Conservation (phyloP, 2,329 filamentous ascomycete genomes). For the Pseudogymnoascus sp. region DNA sequence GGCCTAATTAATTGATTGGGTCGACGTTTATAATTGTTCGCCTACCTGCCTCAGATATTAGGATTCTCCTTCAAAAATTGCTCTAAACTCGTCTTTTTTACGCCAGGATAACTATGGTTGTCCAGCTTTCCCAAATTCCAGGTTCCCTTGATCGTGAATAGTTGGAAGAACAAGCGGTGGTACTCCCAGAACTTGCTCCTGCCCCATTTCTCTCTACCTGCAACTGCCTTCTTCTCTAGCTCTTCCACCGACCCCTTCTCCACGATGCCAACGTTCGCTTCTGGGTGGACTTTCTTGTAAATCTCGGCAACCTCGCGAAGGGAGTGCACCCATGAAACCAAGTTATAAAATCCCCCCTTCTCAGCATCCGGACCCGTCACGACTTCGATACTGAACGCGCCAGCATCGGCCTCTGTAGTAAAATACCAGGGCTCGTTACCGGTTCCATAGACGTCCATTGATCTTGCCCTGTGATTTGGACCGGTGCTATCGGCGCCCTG, state of each 20-base stretch:
- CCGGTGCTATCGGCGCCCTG: background rate
- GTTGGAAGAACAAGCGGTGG: constrained; percentile 4
- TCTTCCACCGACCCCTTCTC: background rate
- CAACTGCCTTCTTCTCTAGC: constrained; percentile 1
- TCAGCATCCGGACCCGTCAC: constrained; percentile 12
- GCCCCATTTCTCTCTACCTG: background rate
- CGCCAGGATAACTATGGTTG: background rate
- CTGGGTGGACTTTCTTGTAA: background rate
- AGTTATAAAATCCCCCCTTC: constrained; percentile 10
- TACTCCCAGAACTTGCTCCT: constrained; percentile 9
- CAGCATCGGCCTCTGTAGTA: constrained; percentile 14
- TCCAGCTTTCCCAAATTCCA: constrained; percentile 10
- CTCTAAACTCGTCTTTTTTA: background rate
- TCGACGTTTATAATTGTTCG: background rate
- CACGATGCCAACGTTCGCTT: background rate
- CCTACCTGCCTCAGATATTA: background rate
- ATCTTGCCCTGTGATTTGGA: background rate
- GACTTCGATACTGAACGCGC: constrained; percentile 16
- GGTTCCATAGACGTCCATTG: background rate
- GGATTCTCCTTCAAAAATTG: background rate
- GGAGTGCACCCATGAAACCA: constrained; percentile 15
- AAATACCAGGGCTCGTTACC: background rate
- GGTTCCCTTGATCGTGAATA: constrained; percentile 11
- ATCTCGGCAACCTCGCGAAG: constrained; percentile 10
- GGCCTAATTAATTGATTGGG: background rate